phyloP scores from a whole-genome alignment of 805 yeast species.

The Metschnikowia reukaufii region DNA sequence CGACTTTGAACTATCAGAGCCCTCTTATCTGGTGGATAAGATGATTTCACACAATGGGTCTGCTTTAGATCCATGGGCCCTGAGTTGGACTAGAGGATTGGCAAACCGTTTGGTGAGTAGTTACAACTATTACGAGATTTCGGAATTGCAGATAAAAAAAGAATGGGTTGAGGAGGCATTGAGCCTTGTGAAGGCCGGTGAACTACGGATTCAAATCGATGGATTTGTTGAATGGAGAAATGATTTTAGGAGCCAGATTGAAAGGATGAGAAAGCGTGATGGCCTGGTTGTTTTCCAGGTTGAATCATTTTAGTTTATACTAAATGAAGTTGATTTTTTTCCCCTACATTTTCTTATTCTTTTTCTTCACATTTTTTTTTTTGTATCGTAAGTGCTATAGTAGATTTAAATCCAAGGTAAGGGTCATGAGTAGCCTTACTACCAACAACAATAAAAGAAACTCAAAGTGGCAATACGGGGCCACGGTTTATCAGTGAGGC shows the following conservation, averaged over 20 bases:
- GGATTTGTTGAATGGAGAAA: conserved; percentile 40
- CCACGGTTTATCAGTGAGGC: no score
- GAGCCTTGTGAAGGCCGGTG: conserved; percentile 25
- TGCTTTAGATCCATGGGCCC: conserved; percentile 35
- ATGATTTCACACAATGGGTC: conserved; percentile 21
- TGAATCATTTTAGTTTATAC: conserved; percentile 32
- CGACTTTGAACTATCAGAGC: conserved; percentile 28
- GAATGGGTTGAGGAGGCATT: conserved; percentile 39
- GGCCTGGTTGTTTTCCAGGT: conserved; percentile 35
- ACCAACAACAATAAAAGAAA: no score
- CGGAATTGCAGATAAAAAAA: conserved; percentile 27
- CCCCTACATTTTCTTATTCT: no score
- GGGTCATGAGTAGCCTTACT: no score
- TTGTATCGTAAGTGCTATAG: no score
- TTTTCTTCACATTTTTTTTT: background rate
- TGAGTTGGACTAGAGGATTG: conserved; percentile 33
- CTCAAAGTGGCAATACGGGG: no score
- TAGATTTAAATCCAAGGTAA: no score
- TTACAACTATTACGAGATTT: conserved; percentile 38
- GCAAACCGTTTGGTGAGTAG: conserved; percentile 29
- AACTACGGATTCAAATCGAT: conserved; percentile 33
- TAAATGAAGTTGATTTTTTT: no score
- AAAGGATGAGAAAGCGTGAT: conserved; percentile 28
- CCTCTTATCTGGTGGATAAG: conserved; percentile 36
- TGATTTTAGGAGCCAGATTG: conserved; percentile 30